Conservation (phyloP, 139 green algal species). For the Asterochloris erici region DNA sequence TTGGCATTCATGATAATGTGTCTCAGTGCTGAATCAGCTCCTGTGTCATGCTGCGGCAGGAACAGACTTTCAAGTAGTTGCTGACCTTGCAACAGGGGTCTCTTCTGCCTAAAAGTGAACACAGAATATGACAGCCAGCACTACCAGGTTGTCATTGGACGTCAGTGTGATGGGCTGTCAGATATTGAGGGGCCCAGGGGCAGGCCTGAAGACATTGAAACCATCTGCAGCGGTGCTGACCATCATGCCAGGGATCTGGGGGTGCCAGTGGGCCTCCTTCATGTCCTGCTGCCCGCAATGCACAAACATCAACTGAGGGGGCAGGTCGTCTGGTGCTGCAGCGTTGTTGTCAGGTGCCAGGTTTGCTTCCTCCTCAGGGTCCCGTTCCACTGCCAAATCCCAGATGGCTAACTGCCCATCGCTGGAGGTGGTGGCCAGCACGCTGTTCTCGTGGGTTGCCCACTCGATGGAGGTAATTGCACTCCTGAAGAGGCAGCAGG, state of each 20-base stretch:
- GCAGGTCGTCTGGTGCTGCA: constrained; percentile 71
- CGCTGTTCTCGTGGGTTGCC: constrained; percentile 90
- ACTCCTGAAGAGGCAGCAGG: constrained; percentile 22
- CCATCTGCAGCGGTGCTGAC: constrained; percentile 84
- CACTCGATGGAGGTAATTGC: constrained; percentile 92
- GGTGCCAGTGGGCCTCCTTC: constrained; percentile 98
- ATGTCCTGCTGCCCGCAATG: constrained; percentile 85
- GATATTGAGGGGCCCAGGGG: neutral
- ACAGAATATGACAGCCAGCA: no score
- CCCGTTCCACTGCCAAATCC: constrained; percentile 95
- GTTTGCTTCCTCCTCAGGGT: constrained; percentile 85
- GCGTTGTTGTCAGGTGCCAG: constrained; percentile 59
- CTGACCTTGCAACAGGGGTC: no score
- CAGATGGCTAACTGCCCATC: constrained; percentile 86
- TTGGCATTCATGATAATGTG: no score
- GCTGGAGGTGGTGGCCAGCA: constrained; percentile 69
- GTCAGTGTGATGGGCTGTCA: no score
- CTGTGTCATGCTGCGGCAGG: no score
- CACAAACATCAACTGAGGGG: constrained; percentile 91
- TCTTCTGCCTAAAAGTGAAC: no score
- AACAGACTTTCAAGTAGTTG: no score
- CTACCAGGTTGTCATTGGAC: no score
- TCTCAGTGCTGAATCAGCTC: no score
- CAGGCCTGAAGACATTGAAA: constrained; percentile 96
- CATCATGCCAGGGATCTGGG: constrained; percentile 91